A percentile compares a stretch with the other conserved stretches of the same genome.
These are phyloP conservation scores for Betula pendula DNA, from an alignment of 306 rosid genomes.

Conservation along the genomic window DNA sequence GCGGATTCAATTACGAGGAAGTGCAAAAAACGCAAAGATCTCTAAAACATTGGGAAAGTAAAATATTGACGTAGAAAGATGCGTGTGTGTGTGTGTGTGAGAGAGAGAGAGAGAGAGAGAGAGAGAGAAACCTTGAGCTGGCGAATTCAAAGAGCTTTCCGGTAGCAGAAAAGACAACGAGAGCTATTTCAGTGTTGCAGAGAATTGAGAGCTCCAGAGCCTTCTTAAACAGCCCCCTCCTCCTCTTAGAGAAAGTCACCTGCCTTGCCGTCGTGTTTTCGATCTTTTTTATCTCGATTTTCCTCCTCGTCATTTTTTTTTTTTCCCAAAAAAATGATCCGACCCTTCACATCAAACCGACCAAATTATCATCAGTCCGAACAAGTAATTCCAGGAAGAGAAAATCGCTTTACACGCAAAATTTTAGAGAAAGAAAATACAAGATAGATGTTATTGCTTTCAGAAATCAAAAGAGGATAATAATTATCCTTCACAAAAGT, in stretches of 20 bases:
- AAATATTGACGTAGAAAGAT: background rate
- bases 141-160: slow-evolving; percentile 40
- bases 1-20: too few relatives aligned
- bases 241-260: slow-evolving; percentile 47
- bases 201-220: slow-evolving; percentile 47
- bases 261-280: slow-evolving; percentile 48
- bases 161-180: slow-evolving; percentile 38
- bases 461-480: too few relatives aligned
- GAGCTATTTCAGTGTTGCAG: slow-evolving; percentile 49
- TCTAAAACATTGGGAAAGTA: too few relatives aligned
- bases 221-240: slow-evolving; percentile 47
- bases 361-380: background rate
- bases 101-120: background rate
- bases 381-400: too few relatives aligned
- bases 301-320: slow-evolving; percentile 39
- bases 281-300: slow-evolving; percentile 44
- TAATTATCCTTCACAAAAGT: background rate
- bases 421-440: too few relatives aligned
- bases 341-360: background rate
- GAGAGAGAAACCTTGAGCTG: slow-evolving; percentile 35
- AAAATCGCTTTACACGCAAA: too few relatives aligned
- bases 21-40: too few relatives aligned
- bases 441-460: too few relatives aligned
- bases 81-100: too few relatives aligned
- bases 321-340: background rate